A percentile compares a stretch with the other conserved stretches of the same genome.
These are phyloP conservation scores for Spathaspora passalidarum DNA, from an alignment of 805 yeast species.

Conservation along the genomic window DNA sequence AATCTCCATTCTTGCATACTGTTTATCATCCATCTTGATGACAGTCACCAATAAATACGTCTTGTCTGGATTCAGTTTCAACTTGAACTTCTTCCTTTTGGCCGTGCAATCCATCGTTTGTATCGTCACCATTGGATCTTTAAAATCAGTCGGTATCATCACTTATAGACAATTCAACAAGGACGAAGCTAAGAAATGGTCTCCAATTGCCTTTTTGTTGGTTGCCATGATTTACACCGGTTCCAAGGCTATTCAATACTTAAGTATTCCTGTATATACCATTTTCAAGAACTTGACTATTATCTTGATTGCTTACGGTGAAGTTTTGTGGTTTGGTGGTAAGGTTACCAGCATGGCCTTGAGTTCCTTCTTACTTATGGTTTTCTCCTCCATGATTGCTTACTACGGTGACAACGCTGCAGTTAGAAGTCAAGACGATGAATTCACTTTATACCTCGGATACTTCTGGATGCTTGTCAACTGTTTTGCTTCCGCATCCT, in stretches of 20 bases:
- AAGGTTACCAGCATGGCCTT: conserved; percentile 85
- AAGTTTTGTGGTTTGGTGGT: conserved; percentile 96
- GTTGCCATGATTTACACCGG: conserved; percentile 95
- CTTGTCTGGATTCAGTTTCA: conserved; percentile 65
- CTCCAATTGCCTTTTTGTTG: conserved; percentile 85
- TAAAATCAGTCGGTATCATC: conserved; percentile 73
- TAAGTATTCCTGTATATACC: conserved; percentile 94
- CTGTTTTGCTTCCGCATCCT: conserved; percentile 92
- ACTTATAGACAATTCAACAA: conserved; percentile 82
- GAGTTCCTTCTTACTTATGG: conserved; percentile 88
- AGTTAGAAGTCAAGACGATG: conserved; percentile 32
- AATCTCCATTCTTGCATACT: conserved; percentile 76
- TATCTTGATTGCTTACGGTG: conserved; percentile 96
- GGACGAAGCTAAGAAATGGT: conserved; percentile 92
- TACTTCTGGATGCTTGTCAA: conserved; percentile 96
- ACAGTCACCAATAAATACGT: conserved; percentile 96
- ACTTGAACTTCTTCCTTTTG: conserved; percentile 83
- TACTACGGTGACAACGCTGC: conserved; percentile 75
- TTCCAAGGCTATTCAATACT: conserved; percentile 88
- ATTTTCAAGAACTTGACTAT: conserved; percentile 97
- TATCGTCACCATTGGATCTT: conserved; percentile 63
- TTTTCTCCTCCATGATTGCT: conserved; percentile 92
- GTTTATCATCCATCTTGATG: conserved; percentile 93
- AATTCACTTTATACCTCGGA: conserved; percentile 59
- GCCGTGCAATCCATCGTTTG: conserved; percentile 90